phyloP scores from a whole-genome alignment of 305 asterid genomes.

The Fraxinus albicans region DNA sequence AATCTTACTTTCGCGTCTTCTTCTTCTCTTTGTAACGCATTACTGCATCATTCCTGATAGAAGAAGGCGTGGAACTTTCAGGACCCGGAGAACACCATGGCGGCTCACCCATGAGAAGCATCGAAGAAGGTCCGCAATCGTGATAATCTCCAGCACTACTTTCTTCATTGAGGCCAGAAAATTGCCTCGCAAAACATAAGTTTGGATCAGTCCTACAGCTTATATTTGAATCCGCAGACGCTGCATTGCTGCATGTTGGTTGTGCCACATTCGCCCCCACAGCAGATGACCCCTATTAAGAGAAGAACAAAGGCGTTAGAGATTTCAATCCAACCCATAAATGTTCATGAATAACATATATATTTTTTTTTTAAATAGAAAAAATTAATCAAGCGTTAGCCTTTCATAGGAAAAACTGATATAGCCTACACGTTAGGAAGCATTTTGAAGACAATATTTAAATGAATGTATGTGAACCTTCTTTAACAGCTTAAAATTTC shows the following conservation, averaged over 20 bases:
- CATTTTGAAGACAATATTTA: not conserved
- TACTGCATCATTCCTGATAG: constrained; percentile 46
- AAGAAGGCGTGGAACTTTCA: constrained; percentile 33
- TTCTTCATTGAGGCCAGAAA: constrained; percentile 48
- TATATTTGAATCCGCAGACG: constrained; percentile 39
- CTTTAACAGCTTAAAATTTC: not conserved
- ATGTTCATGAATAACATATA: not conserved
- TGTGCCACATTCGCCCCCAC: constrained; percentile 28
- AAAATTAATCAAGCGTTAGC: not conserved
- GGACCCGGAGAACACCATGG: constrained; percentile 42
- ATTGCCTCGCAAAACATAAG: constrained; percentile 36
- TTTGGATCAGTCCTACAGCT: constrained; percentile 50
- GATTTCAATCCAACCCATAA: not conserved
- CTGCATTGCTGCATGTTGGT: constrained; percentile 46
- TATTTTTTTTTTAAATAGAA: not conserved
- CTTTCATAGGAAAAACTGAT: not conserved
- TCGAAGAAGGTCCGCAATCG: constrained; percentile 46
- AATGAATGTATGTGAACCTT: not conserved
- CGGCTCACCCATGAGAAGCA: constrained; percentile 44
- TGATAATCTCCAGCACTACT: constrained; percentile 44
- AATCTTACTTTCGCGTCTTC: constrained; percentile 43
- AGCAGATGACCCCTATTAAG: constrained; percentile 29
- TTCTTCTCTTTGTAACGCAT: constrained; percentile 53
- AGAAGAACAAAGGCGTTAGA: not conserved
- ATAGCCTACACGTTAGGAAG: not conserved